A percentile compares a stretch with the other conserved stretches of the same genome.
Evolutionary conservation across 164 flowering plant species (phyloP).

Genomic region (Annona squamosa): DNA sequence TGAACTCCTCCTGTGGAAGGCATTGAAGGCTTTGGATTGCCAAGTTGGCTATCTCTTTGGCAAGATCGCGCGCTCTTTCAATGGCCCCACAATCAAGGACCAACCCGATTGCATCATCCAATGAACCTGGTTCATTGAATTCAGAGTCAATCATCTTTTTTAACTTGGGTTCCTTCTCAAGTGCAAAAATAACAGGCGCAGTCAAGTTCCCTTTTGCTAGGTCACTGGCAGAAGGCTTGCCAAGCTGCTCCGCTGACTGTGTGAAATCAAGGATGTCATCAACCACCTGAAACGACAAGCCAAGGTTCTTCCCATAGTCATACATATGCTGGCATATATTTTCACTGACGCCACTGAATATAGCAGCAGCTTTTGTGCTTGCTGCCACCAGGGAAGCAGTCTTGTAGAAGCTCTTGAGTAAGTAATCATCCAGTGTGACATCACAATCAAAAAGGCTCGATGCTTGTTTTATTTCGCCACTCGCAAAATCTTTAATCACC

Average conservation of each 20-base stretch:
- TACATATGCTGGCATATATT: conserved; percentile 53
- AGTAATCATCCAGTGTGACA: conserved; percentile 64
- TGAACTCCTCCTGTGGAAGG: conserved; percentile 58
- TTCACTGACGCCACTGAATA: conserved; percentile 64
- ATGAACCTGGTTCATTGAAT: conserved; percentile 72
- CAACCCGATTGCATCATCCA: conserved; percentile 58
- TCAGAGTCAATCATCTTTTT: conserved; percentile 83
- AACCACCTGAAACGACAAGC: conserved; percentile 88
- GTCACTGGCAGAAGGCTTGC: conserved; percentile 90
- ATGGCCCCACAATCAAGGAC: conserved; percentile 68
- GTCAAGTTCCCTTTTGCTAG: conserved; percentile 85
- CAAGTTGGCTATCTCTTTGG: conserved; percentile 65
- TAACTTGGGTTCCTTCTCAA: conserved; percentile 64
- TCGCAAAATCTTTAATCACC: conserved; percentile 98
- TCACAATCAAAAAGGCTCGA: conserved; percentile 88
- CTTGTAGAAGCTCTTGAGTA: conserved; percentile 85
- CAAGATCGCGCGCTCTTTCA: conserved; percentile 59
- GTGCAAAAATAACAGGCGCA: conserved; percentile 87
- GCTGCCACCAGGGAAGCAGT: conserved; percentile 94
- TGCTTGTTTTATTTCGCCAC: conserved; percentile 98
- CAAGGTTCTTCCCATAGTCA: conserved; percentile 83
- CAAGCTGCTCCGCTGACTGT: conserved; percentile 86
- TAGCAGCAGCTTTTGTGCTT: conserved; percentile 85
- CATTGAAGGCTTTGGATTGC: conserved; percentile 65
- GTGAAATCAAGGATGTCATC: conserved; percentile 96